Evolutionary conservation across 2,329 filamentous ascomycete genomes (phyloP).

Genomic region (Colletotrichum sp.): DNA sequence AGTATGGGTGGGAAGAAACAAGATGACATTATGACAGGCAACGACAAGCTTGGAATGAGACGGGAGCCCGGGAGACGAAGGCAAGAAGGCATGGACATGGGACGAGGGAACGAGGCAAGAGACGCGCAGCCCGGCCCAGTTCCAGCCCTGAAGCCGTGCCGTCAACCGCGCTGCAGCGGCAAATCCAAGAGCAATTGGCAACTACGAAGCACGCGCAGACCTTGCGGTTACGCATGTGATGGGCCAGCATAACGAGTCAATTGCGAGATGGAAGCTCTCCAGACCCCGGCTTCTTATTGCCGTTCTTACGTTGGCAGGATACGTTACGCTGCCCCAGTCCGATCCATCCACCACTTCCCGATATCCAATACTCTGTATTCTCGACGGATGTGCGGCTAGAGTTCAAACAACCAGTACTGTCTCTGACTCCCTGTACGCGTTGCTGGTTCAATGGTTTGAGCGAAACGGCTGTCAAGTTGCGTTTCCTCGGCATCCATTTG

Average conservation of each 20-base stretch:
- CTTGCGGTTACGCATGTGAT: background rate
- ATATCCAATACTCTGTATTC: background rate
- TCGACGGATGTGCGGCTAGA: background rate
- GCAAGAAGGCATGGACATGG: background rate
- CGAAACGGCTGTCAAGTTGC: background rate
- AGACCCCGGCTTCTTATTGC: background rate
- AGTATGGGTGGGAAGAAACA: background rate
- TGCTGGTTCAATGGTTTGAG: background rate
- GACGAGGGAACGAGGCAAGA: background rate
- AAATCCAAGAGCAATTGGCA: background rate
- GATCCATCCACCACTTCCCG: background rate
- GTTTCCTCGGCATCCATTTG: conserved; percentile 10
- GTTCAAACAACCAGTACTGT: background rate
- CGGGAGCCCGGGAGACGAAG: background rate
- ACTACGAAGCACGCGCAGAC: background rate
- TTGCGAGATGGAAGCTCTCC: background rate
- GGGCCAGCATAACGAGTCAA: background rate
- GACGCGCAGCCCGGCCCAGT: background rate
- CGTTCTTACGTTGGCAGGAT: background rate
- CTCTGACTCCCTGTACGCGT: background rate
- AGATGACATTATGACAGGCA: background rate
- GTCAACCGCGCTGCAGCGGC: background rate
- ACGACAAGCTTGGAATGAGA: background rate
- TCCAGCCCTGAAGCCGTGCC: background rate
- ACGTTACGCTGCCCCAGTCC: background rate